Evolutionary conservation across 2,329 filamentous ascomycete species (phyloP).

Genomic region (Metarhizium robertsii): DNA sequence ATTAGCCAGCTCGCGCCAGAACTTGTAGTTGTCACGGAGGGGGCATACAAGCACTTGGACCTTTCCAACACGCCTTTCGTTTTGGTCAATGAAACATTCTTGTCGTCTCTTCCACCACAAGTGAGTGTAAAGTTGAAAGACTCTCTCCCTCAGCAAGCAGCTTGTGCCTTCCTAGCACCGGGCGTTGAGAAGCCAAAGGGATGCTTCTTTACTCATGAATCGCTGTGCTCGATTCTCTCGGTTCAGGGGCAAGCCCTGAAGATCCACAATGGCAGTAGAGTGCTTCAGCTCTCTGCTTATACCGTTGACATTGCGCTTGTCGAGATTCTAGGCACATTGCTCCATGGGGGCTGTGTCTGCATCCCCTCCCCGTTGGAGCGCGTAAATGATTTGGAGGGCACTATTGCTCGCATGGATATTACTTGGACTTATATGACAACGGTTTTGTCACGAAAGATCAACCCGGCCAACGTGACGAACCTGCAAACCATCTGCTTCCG

Average conservation of each 20-base stretch:
- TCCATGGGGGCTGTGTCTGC: constrained; percentile 50
- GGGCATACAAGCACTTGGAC: constrained; percentile 28
- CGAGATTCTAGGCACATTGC: constrained; percentile 42
- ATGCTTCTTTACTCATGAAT: constrained; percentile 51
- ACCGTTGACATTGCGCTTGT: constrained; percentile 43
- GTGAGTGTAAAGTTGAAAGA: constrained; percentile 19
- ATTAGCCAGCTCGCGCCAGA: constrained; percentile 33
- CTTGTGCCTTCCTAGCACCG: constrained; percentile 53
- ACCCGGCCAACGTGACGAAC: constrained; percentile 25
- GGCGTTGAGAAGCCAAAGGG: constrained; percentile 43
- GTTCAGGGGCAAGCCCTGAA: constrained; percentile 40
- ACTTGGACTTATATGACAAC: constrained; percentile 49
- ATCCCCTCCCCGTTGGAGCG: constrained; percentile 42
- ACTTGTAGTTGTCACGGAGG: constrained; percentile 35
- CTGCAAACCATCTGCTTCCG: constrained; percentile 36
- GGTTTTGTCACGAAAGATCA: constrained; percentile 40
- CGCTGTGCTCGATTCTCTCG: constrained; percentile 44
- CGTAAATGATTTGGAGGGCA: constrained; percentile 37
- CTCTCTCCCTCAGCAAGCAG: constrained; percentile 35
- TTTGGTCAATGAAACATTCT: constrained; percentile 31
- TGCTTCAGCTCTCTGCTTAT: constrained; percentile 45
- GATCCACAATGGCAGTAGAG: constrained; percentile 41
- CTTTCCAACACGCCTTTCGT: constrained; percentile 30
- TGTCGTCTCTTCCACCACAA: constrained; percentile 24
- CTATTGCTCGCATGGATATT: constrained; percentile 39